These are phyloP conservation scores for Eucalyptus brandiana DNA, from an alignment of 345 rosid genomes.

Conservation along the genomic window DNA sequence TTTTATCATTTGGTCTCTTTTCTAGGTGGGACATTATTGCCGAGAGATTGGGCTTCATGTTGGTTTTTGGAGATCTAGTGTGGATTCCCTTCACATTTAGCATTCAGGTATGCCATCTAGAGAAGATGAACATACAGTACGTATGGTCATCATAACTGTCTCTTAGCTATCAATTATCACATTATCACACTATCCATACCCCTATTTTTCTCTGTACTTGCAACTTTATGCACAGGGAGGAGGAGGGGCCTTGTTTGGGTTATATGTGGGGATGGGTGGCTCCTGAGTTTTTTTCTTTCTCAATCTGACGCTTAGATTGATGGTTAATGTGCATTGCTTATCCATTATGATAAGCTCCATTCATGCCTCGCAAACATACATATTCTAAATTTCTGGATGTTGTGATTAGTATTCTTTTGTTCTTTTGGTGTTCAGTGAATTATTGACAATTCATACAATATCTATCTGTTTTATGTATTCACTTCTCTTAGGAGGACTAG, in stretches of 20 bases:
- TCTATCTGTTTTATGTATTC: not conserved
- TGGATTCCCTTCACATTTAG: constrained; percentile 97
- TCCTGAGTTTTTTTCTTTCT: not conserved
- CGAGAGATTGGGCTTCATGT: constrained; percentile 92
- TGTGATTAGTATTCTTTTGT: not conserved
- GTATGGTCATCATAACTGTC: not conserved
- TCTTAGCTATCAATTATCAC: not conserved
- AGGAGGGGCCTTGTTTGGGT: not conserved
- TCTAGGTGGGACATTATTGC: constrained; percentile 94
- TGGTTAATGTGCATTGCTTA: not conserved
- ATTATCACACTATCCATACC: not conserved
- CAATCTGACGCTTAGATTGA: not conserved
- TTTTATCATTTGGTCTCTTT: not conserved
- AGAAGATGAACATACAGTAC: not conserved
- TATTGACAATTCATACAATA: not conserved
- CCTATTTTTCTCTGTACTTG: not conserved
- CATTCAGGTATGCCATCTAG: constrained; percentile 51
- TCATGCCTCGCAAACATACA: not conserved
- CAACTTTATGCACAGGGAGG: not conserved
- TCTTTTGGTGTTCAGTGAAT: not conserved
- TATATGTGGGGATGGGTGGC: not conserved
- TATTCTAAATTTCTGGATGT: not conserved
- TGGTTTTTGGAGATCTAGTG: constrained; percentile 89
- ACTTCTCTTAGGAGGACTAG: not conserved
- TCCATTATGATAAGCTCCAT: not conserved